phyloP scores from a whole-genome alignment of 2,329 filamentous ascomycete species.

The Paecilomyces sp. region DNA sequence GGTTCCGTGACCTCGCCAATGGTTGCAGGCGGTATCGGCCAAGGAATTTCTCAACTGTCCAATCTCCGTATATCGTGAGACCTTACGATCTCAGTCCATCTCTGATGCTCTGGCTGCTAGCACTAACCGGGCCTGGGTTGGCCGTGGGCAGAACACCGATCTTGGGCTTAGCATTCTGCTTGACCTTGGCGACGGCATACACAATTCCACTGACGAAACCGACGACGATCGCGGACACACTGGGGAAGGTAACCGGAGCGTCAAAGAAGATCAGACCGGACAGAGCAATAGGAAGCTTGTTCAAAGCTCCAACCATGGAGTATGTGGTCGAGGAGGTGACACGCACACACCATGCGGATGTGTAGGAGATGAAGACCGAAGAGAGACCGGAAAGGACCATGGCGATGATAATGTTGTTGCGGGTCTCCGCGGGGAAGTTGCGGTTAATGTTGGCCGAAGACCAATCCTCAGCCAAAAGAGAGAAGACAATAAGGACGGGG shows the following conservation, averaged over 20 bases:
- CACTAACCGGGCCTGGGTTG: slow-evolving; percentile 65
- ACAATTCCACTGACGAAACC: slow-evolving; percentile 91
- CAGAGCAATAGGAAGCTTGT: slow-evolving; percentile 93
- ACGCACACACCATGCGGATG: slow-evolving; percentile 96
- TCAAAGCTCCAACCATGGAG: slow-evolving; percentile 95
- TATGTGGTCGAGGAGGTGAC: slow-evolving; percentile 97
- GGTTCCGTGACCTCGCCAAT: neutral
- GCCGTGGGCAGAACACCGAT: slow-evolving; percentile 60
- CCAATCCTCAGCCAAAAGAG: slow-evolving; percentile 86
- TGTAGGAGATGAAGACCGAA: slow-evolving; percentile 98
- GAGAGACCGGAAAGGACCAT: slow-evolving; percentile 93
- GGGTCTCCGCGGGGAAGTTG: slow-evolving; percentile 81
- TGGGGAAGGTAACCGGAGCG: slow-evolving; percentile 84
- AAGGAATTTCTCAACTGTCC: neutral
- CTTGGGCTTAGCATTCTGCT: slow-evolving; percentile 62
- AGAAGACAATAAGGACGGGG: slow-evolving; percentile 76
- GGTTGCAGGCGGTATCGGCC: neutral
- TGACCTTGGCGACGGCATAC: slow-evolving; percentile 79
- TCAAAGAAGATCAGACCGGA: slow-evolving; percentile 93
- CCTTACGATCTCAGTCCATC: slow-evolving; percentile 68
- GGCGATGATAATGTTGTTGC: slow-evolving; percentile 72
- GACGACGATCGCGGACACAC: slow-evolving; percentile 81
- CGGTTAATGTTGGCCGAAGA: slow-evolving; percentile 70
- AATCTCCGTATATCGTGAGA: neutral
- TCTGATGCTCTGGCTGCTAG: slow-evolving; percentile 83